Percentiles rank a stretch among this genome's conserved stretches.
Evolutionary conservation across 148 eudicot species (phyloP).

Genomic region (Polygonum aviculare): DNA sequence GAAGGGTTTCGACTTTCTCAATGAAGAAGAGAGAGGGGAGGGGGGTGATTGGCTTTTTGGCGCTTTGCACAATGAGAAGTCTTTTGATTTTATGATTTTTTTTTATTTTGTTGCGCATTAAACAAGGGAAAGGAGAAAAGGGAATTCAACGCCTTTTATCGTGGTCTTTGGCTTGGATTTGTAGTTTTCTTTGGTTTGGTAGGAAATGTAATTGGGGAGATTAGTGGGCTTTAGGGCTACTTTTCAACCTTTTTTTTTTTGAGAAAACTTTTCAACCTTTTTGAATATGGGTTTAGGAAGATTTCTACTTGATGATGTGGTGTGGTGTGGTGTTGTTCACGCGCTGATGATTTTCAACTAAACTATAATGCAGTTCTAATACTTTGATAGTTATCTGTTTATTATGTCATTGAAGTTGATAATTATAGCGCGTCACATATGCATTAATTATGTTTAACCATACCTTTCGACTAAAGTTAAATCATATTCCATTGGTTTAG

Average conservation of each 20-base stretch:
- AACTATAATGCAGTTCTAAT: too few species aligned
- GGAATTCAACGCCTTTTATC: not conserved
- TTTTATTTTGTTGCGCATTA: too few species aligned
- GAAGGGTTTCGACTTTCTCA: not conserved
- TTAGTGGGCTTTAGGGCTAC: not conserved
- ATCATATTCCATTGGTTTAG: too few species aligned
- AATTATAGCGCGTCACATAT: too few species aligned
- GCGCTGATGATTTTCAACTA: not conserved
- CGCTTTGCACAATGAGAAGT: constrained; percentile 1
- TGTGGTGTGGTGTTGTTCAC: not conserved
- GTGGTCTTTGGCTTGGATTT: not conserved
- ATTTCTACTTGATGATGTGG: not conserved
- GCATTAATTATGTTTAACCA: too few species aligned
- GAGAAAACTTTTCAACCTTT: not conserved
- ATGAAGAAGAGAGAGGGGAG: not conserved
- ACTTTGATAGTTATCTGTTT: too few species aligned
- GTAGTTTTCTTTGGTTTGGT: not conserved
- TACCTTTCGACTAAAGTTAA: too few species aligned
- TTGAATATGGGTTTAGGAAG: not conserved
- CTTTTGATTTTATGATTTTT: not conserved
- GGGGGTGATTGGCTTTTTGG: constrained; percentile 9
- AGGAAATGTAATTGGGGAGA: not conserved
- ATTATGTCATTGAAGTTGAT: too few species aligned
- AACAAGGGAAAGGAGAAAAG: not conserved
- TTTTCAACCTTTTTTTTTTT: not conserved